Conservation (phyloP, 2,329 filamentous ascomycete genomes). For the Alternaria gansuensis region DNA sequence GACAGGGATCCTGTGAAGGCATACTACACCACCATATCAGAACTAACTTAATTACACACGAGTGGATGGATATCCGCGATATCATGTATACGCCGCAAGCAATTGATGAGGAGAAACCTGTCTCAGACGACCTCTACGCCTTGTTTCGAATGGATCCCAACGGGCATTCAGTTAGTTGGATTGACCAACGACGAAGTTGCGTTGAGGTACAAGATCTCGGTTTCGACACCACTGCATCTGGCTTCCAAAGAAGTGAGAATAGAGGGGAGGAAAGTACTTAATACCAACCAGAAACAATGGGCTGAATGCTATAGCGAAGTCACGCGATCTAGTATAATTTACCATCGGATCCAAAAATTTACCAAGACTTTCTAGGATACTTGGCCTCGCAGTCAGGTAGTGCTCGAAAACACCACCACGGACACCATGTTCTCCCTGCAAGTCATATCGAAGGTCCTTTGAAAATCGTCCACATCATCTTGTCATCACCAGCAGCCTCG, state of each 20-base stretch:
- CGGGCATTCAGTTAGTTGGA: neutral
- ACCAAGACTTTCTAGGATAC: neutral
- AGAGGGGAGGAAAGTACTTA: neutral
- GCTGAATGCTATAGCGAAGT: neutral
- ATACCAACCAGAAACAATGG: neutral
- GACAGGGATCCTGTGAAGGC: neutral
- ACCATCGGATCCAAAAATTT: neutral
- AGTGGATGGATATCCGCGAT: neutral
- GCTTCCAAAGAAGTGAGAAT: neutral
- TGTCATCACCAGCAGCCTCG: neutral
- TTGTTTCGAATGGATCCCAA: neutral
- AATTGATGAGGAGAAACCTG: neutral
- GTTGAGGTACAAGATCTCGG: neutral
- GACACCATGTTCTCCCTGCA: neutral
- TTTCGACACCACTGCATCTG: neutral
- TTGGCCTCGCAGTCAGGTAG: neutral
- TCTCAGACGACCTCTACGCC: neutral
- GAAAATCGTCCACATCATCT: neutral
- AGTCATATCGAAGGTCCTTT: neutral
- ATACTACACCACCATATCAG: neutral
- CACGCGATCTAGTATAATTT: neutral
- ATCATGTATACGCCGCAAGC: neutral
- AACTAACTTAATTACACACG: neutral
- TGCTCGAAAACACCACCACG: neutral
- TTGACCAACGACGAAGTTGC: neutral